Base-by-base conservation (phyloP, 768 basidiomycete genomes). In the Tricholoma matsutake region DNA sequence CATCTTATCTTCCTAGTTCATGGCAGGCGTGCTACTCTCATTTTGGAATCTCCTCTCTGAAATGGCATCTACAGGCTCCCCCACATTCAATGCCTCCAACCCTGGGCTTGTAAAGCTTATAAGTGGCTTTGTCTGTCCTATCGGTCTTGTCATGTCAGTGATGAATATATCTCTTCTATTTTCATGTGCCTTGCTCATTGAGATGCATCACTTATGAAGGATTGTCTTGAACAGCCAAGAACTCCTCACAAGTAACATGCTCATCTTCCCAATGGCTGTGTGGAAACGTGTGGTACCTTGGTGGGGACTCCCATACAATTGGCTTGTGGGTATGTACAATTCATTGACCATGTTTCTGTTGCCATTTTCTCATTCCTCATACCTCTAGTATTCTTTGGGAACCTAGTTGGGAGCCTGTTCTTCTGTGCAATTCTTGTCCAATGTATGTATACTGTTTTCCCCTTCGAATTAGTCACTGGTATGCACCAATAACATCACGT, bases 221-320 rank as follows among this genome's bases (percentile, higher is more conserved):
- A 89, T 91, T 61, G 80, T 88, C 13, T 75, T 91, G 13, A 86
- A 89, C 72, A 86, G 86, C 1, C 77, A 85, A 47, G 89, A 91
- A 60, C 79, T 91, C 0, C 70, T 91, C 35, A 91, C 89, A 53
- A 89, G 88, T 67, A 88, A 89, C 67, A 85, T 91, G 83, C 83
- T 91, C 87, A 87, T 82, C 10, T 86, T 88, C 65, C 86, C 89
- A 8, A 90, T 91, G 86, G 88, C 85, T 18, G 71, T 82, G 13
- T 61, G 83, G 37, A 89, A 81, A 65, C 72, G 85, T 18, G 83
- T 78, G 0, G 75, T 91, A 53, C 89, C 89, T 5, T 84, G 84
- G 83, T 91, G 88, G 88, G 77, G 84, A 45, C 71, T 91, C 41
- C 83, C 81, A 13, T 70, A 85, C 45, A 90, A 91, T 70, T 90